Evolutionary conservation across 2,329 filamentous ascomycete genomes (phyloP).

Genomic region (Aspergillus pseudoviridinutans): DNA sequence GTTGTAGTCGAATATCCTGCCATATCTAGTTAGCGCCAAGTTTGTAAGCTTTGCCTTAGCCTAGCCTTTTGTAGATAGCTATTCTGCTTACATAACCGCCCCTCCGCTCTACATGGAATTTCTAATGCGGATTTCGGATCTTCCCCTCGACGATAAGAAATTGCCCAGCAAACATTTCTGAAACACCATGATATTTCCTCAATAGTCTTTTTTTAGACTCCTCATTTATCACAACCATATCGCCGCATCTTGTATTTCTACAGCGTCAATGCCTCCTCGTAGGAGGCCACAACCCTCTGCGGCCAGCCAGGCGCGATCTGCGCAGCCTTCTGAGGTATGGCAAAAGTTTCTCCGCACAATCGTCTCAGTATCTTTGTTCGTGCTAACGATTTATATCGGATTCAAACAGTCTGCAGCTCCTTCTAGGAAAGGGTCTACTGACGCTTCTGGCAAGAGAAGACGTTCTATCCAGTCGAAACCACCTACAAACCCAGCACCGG

Average conservation of each 20-base stretch:
- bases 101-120: slow-evolving; percentile 9
- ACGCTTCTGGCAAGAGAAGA: slow-evolving; percentile 23
- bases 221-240: background rate
- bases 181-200: slow-evolving; percentile 9
- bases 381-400: slow-evolving; percentile 10
- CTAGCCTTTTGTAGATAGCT: slow-evolving; percentile 6
- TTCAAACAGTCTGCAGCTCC: slow-evolving; percentile 11
- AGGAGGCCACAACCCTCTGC: slow-evolving; percentile 32
- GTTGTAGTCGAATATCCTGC: background rate
- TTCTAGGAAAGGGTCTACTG: slow-evolving; percentile 14
- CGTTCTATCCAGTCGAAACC: slow-evolving; percentile 25
- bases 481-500: slow-evolving; percentile 14
- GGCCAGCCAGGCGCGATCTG: slow-evolving; percentile 20
- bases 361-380: background rate
- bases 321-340: slow-evolving; percentile 30
- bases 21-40: background rate
- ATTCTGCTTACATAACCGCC: slow-evolving; percentile 5
- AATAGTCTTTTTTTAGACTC: background rate
- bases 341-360: slow-evolving; percentile 23
- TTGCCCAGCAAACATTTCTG: slow-evolving; percentile 9
- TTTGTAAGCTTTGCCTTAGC: background rate
- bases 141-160: slow-evolving; percentile 23
- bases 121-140: slow-evolving; percentile 12
- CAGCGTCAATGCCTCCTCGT: slow-evolving; percentile 33
- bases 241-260: background rate